Evolutionary conservation across 2,329 filamentous ascomycete species (phyloP), one percentile per base, ranked within the genome.

Genomic region (Trichoderma breve): DNA sequence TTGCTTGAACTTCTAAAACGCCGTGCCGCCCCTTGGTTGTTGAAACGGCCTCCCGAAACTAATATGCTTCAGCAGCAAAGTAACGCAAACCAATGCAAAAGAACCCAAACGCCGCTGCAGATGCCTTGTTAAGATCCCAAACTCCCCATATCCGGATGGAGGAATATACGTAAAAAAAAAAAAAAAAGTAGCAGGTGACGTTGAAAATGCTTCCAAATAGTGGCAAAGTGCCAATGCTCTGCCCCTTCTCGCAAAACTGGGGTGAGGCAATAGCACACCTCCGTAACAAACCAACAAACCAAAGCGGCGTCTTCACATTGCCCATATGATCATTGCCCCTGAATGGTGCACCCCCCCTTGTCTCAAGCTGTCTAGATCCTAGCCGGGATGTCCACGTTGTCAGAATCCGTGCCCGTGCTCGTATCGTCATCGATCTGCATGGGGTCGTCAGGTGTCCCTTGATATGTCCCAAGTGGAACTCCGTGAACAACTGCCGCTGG

Each of bases 301-400:
- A 24, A 51, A 21, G 43, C 9, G n/a, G 9, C 11, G 43, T 21
- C n/a, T 21, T 51, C 9, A 21, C 43, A 39, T 32, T 24, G 15
- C 28, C 32, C 62, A 24, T 43, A 26, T 43, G n/a, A 26, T 43
- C 51, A 9, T 8, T 26, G 64, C 26, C 15, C 14, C 6, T 28
- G 26, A 15, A 28, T 26, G 14, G 12, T n/a, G 34, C 36, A 21
- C 6, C 21, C 4, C 26, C 21, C 47, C 53, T 39, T n/a, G 18
- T 18, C 30, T 32, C 26, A 58, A 18, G 26, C 28, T 43, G 30
- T 12, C 51, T 36, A 26, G 47, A 65, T 34, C 43, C 65, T 69
- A 1, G 79, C 78, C 32, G 79, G 79, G 61, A 81, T 81, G 63
- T 80, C 79, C 28, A 77, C 73, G 12, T 76, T 77, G 21, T 74